Base-by-base conservation (phyloP, 352 stramenopile species). In the Phytophthora sp. region DNA sequence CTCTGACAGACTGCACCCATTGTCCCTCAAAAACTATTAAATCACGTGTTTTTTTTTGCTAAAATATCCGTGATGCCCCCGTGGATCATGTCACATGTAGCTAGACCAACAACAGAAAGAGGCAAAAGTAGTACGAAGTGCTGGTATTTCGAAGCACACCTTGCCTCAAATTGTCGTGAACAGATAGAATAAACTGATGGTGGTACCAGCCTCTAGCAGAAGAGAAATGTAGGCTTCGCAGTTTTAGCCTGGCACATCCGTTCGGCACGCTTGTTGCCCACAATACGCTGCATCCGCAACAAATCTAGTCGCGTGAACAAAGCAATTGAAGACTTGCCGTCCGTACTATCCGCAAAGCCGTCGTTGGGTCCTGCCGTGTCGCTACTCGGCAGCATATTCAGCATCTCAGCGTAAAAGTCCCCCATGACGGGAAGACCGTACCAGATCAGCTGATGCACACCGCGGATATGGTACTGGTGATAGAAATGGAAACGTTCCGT, bases 401-500 rank as follows among this genome's bases (percentile, higher is more conserved):
- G 73, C 74, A 92, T 80, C 69, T 94, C 84, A 0, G 84, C 35
- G 57, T 94, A 94, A 51, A 93, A 94, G 46, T 83, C 75, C 9
- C 77, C 77, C 50, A 91, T 84, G 9, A 76, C 68, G 2, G 86
- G 86, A 44, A 86, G 67, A 0, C 76, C 82, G 57, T 94, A 94
- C 79, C 80, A 94, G 53, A 94, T 80, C 35, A 94, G 66, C 60
- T 94, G 86, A 35, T 82, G 80, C 21, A 93, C 78, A 4, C 86
- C 86, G n/a, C 86, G 84, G 13, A 94, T 79, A 31, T 86, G 77
- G 65, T 91, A 91, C 65, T 94, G 82, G 55, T 94, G 84, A 70
- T 94, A 94, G 45, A 94, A 94, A 63, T 94, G 86, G 69, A 92
- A 94, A 8, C 86, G 86, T 63, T 94, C 86, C 24, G 86, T 92